Evolutionary conservation across 2,329 filamentous ascomycete species (phyloP), one percentile per base, ranked within the genome.

Genomic region (Fragosphaeria purpurea): DNA sequence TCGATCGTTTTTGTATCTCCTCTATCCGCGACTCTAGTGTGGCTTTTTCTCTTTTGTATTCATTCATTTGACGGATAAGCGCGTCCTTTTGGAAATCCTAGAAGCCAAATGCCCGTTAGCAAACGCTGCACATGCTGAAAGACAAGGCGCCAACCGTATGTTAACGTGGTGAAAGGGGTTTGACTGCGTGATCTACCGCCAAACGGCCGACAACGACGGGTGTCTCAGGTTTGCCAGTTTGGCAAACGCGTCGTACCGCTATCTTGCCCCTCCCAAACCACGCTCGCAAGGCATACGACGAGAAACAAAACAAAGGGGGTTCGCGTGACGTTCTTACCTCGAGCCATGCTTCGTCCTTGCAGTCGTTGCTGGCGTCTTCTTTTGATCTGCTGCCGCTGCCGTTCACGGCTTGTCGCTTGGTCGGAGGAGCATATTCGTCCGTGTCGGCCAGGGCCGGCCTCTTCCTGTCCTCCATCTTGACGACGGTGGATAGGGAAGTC

Each of bases 391-490:
- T 75, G 56, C 75, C 71, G 57, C 75, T 71, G 62, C 89, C 89
- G 75, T 95, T 96, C 58, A 91, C 79, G 50, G 88, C 87, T 68
- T 95, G 86, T 70, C 89, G 85, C 77, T 97, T 98, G 64, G 83
- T 86, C 30, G 91, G 90, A 58, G 91, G 91, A 58, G 86, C 86
- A 63, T 87, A 75, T 60, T 96, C 88, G 67, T 93, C 87, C 63
- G 80, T 74, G 65, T 85, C 86, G 70, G 80, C 78, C 61, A 85
- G 79, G 65, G 89, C 87, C 65, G 89, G 86, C 80, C 93, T 83
- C 80, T 98, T 98, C 80, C 93, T 88, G 76, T 97, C 93, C 79
- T 98, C 93, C 91, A 97, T 98, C 80, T 93, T 95, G 75, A 82
- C 76, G 72, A 87, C 77, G 78, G 83, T 83, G 74, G 88, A 85